phyloP scores from a whole-genome alignment of 164 flowering plant genomes.

The Aristolochia fimbriata region DNA sequence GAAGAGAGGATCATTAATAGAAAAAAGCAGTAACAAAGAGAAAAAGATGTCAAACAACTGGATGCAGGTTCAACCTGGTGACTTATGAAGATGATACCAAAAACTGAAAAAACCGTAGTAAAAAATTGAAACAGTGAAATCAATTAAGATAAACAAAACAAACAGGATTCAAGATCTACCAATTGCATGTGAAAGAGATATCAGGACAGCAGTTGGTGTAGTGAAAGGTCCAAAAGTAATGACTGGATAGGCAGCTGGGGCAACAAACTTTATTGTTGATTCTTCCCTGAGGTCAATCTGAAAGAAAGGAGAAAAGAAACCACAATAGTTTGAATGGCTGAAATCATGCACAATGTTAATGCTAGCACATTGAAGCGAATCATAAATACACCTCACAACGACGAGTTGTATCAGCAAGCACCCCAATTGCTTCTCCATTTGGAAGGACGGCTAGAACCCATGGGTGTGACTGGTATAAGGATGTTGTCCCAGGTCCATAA shows the following conservation, averaged over 20 bases:
- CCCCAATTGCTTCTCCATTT: conserved; percentile 74
- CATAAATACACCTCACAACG: conserved; percentile 61
- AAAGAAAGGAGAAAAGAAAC: background rate
- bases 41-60: no score
- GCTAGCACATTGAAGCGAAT: background rate
- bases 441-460: conserved; percentile 92
- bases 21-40: no score
- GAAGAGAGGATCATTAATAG: no score
- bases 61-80: no score
- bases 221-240: conserved; percentile 87
- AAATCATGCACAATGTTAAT: background rate
- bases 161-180: conserved; percentile 27
- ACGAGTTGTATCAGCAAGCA: conserved; percentile 85
- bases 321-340: background rate
- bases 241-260: conserved; percentile 63
- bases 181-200: conserved; percentile 63
- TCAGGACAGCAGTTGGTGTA: conserved; percentile 62
- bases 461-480: conserved; percentile 94
- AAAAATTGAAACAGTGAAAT: no score
- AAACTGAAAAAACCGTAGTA: no score
- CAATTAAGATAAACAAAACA: no score
- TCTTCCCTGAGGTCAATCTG: conserved; percentile 82
- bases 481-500: conserved; percentile 76
- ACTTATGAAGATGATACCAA: no score
- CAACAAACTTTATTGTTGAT: conserved; percentile 44